phyloP scores from a whole-genome alignment of 2,329 filamentous ascomycete genomes.

The Pezicula rhizophila region DNA sequence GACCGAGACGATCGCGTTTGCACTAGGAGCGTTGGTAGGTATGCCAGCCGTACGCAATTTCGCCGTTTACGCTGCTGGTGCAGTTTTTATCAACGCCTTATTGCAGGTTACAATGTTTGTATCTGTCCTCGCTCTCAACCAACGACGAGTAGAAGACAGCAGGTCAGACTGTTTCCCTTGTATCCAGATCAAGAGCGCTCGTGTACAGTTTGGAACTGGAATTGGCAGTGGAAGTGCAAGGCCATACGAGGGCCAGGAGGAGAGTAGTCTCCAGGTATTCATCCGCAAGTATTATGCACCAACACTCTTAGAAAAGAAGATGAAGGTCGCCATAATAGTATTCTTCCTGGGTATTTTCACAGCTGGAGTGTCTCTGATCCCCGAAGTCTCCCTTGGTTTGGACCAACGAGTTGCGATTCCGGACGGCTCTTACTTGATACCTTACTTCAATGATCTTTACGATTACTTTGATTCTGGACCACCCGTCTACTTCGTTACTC shows the following conservation, averaged over 20 bases:
- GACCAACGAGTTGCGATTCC: slow-evolving; percentile 95
- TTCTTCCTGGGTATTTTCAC: slow-evolving; percentile 85
- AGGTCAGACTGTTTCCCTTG: slow-evolving; percentile 91
- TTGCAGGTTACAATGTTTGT: slow-evolving; percentile 97
- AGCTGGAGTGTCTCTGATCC: slow-evolving; percentile 76
- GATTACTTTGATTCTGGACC: slow-evolving; percentile 86
- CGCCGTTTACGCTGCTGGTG: slow-evolving; percentile 90
- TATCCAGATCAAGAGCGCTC: slow-evolving; percentile 70
- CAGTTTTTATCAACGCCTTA: slow-evolving; percentile 95
- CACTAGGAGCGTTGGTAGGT: slow-evolving; percentile 85
- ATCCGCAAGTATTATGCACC: slow-evolving; percentile 90
- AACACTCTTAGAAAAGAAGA: slow-evolving; percentile 68
- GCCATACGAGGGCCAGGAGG: slow-evolving; percentile 57
- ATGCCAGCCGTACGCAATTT: slow-evolving; percentile 99
- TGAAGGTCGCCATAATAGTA: slow-evolving; percentile 70
- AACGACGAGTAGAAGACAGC: slow-evolving; percentile 80
- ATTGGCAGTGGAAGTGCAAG: slow-evolving; percentile 45
- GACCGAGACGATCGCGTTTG: slow-evolving; percentile 90
- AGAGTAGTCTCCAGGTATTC: slow-evolving; percentile 77
- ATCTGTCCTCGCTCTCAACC: slow-evolving; percentile 84
- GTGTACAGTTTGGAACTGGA: slow-evolving; percentile 56
- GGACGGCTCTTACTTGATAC: slow-evolving; percentile 87
- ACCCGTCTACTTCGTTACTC: slow-evolving; percentile 92
- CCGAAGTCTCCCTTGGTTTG: slow-evolving; percentile 76
- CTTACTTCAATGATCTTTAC: slow-evolving; percentile 95